Conservation (phyloP, 352 stramenopile species). For the Globisporangium nunn region DNA sequence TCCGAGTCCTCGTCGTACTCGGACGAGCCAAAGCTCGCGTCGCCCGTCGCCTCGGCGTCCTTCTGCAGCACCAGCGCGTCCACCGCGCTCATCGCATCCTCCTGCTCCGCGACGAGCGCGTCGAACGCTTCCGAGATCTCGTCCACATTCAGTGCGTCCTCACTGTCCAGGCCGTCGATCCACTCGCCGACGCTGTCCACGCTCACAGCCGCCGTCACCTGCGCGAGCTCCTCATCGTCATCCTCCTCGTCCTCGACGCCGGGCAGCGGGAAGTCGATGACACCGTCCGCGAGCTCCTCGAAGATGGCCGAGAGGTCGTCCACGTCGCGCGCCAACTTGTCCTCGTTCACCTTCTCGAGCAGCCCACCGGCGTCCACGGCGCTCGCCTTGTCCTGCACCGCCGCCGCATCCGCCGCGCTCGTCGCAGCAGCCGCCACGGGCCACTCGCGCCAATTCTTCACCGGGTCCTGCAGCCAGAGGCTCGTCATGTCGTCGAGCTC, state of each 20-base stretch:
- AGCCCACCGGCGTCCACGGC: slow-evolving; percentile 19
- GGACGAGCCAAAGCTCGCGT: slow-evolving; percentile 22
- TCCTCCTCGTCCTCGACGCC: slow-evolving; percentile 48
- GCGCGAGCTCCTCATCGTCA: slow-evolving; percentile 8
- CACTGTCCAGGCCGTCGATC: slow-evolving; percentile 62
- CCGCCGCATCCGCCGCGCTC: neutral
- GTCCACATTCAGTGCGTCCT: slow-evolving; percentile 64
- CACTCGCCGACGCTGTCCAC: slow-evolving; percentile 22
- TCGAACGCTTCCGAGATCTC: slow-evolving; percentile 69
- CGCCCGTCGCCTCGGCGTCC: slow-evolving; percentile 29
- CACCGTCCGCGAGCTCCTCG: slow-evolving; percentile 55
- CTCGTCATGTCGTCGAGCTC: slow-evolving; percentile 47
- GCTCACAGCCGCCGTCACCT: neutral
- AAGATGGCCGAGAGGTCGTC: slow-evolving; percentile 74
- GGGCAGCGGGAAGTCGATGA: slow-evolving; percentile 49
- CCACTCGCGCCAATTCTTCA: slow-evolving; percentile 47
- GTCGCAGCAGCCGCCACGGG: slow-evolving; percentile 11
- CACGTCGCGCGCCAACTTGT: slow-evolving; percentile 67
- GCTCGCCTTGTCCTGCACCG: slow-evolving; percentile 25
- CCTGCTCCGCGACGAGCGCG: slow-evolving; percentile 42
- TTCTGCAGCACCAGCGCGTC: slow-evolving; percentile 24
- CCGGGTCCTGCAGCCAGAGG: slow-evolving; percentile 47
- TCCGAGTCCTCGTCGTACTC: slow-evolving; percentile 21
- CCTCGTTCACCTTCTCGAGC: slow-evolving; percentile 63
- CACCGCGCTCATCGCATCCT: slow-evolving; percentile 12